Base-by-base conservation (phyloP, 306 rosid species). In the Fragaria ananassa region DNA sequence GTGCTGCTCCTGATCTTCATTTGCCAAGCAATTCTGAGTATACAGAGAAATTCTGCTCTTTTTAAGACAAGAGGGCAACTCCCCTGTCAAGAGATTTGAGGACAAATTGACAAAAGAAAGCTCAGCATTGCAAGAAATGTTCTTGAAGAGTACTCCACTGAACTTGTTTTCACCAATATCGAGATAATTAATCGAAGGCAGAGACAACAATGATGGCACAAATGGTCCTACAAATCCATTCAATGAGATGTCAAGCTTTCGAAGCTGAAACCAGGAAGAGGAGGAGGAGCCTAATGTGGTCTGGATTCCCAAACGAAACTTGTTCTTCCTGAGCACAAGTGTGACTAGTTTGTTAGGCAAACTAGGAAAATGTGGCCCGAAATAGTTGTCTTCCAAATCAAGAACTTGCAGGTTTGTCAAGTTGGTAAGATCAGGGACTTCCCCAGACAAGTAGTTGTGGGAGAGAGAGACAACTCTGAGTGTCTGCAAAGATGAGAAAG, bases 141-240 rank as follows among this genome's bases (percentile, higher is more conserved):
- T 88, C 74, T 65, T 63, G 63, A 71, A 83, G 29, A 95, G 93
- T 86, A 78, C 76, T 66, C 99, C 99, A 11, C 93, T 87, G 71
- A 95, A 82, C 81, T 84, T 92, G 80, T 95, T 95, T 71, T 85
- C 89, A 5, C 96, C 87, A 69, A 92, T 35, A 71, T 95, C 96
- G 60, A 92, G 86, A 78, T 92, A 92, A 37, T 42, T 87, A 25
- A 92, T 83, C 21, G 96, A 92, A 78, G 97, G 97, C 10, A 95
- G 82, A 31, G 90, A 82, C 54, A 95, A 54, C 27, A 92, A 78
- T 4, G 91, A 82, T 29, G 90, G 85, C 66, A 70, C 46, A 78
- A 95, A 89, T 4, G 97, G 96, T 14, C 97, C 99, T 49, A 95
- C 90, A 83, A 95, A 89, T 56, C 68, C 77, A 75, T 95, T 95